Percentiles rank a stretch among this genome's conserved stretches.
phyloP scores from a whole-genome alignment of 257 asterid species.

The Sherardia arvensis region DNA sequence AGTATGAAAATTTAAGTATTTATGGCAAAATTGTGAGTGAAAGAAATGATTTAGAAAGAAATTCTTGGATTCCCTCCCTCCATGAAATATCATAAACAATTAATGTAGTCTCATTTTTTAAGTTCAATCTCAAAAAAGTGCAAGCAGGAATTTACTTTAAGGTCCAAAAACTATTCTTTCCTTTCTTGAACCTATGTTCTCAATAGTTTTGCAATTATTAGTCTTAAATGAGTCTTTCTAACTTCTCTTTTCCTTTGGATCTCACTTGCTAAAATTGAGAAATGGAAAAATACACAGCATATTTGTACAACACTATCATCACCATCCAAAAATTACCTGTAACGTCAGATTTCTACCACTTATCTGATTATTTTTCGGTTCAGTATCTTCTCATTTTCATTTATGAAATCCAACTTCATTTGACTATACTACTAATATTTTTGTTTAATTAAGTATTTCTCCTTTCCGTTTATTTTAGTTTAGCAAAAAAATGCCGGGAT shows the following conservation, averaged over 20 bases:
- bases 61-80: slow-evolving; percentile 6
- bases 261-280: too few species aligned
- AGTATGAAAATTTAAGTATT: not conserved
- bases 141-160: slow-evolving; percentile 8
- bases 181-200: not conserved
- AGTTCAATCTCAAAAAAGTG: slow-evolving; percentile 6
- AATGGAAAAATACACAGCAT: too few species aligned
- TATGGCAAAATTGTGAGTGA: not conserved
- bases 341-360: too few species aligned
- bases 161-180: slow-evolving; percentile 9
- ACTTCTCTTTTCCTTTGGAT: not conserved
- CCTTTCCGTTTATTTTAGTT: too few species aligned
- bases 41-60: not conserved
- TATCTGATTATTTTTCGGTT: too few species aligned
- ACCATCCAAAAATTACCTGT: too few species aligned
- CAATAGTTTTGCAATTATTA: not conserved
- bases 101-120: not conserved
- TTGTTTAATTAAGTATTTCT: too few species aligned
- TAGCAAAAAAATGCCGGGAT: too few species aligned
- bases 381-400: too few species aligned
- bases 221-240: not conserved
- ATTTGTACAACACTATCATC: too few species aligned
- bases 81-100: slow-evolving; percentile 4
- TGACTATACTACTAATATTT: too few species aligned
- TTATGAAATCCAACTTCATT: too few species aligned